Evolutionary conservation across 768 basidiomycete genomes (phyloP), one percentile per base, ranked within the genome.

Genomic region (Fomitopsis pulvina): DNA sequence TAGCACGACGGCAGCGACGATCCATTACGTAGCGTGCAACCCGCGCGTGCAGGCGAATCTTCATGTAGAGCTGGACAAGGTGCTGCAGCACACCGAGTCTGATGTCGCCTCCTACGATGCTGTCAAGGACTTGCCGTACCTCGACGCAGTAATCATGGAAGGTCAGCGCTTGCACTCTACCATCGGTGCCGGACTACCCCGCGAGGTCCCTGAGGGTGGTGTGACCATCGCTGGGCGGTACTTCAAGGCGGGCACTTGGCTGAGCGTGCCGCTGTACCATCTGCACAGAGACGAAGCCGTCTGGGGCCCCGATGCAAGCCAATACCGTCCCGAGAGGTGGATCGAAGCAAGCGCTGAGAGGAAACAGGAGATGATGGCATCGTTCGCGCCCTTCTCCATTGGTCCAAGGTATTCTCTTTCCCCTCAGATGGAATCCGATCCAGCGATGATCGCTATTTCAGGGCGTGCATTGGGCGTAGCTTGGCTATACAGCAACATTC

Each of bases 71-170:
- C 49, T 54, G 11, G 53, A 54, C 28, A 26, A 9, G 14, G 49
- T 44, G 21, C 53, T 54, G 18, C 38, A n/a, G 5, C 5, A 3
- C 20, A 24, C 27, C 22, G 45, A 27, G n/a, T 8, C 3, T 12
- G 30, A 43, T 7, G 38, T 40, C 14, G 44, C 22, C 2, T 39
- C 34, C 3, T 46, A 50, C 38, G 52, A 50, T 5, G 34, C 41
- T 6, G 37, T 54, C 12, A 50, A 54, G 48, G 29, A 54, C 27
- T 26, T 54, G 10, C 52, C 48, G 5, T 54, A 54, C 54, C 61
- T 68, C 28, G 56, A 66, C 47, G 65, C 64, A 21, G 60, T 58
- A 26, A 65, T 68, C 51, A 57, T 62, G 41, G 65, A 68, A 41
- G 65, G 57, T 2, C 57, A 65, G 11, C 57, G 66, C 12, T 48